Conservation (phyloP, 495 filamentous ascomycete genomes). For the Podospora sp. region DNA sequence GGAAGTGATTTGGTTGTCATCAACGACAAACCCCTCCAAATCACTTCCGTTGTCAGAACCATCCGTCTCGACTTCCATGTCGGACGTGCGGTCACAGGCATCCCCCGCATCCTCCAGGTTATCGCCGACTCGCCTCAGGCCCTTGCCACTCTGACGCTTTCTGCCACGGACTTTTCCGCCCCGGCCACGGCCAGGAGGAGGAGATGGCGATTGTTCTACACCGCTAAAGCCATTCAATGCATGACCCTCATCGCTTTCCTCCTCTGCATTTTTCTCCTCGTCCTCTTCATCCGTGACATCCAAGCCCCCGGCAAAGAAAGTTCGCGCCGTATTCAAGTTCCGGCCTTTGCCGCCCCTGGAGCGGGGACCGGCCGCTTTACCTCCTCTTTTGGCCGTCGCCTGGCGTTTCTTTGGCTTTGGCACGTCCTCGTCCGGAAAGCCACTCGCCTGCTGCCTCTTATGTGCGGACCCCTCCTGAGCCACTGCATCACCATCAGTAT, state of each 20-base stretch:
- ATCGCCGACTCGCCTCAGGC: conserved; percentile 30
- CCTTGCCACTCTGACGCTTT: conserved; percentile 18
- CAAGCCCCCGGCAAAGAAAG: neutral
- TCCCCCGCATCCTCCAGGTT: conserved; percentile 50
- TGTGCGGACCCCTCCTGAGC: neutral
- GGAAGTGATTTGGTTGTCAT: conserved; percentile 45
- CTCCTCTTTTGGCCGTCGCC: neutral
- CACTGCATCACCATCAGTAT: conserved; percentile 24
- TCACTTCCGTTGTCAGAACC: conserved; percentile 52
- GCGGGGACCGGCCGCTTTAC: conserved; percentile 10
- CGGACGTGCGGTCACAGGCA: conserved; percentile 51
- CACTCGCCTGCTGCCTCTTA: conserved; percentile 5
- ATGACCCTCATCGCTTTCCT: neutral
- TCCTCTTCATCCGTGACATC: conserved; percentile 14
- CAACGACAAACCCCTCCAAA: conserved; percentile 48
- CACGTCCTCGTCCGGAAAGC: neutral
- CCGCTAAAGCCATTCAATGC: too few species aligned
- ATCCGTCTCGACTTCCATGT: conserved; percentile 44
- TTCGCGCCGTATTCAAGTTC: conserved; percentile 16
- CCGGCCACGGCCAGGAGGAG: conserved; percentile 1
- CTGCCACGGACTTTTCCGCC: conserved; percentile 12
- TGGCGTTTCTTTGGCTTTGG: conserved; percentile 10
- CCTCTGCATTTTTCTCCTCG: conserved; percentile 22
- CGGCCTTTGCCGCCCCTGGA: conserved; percentile 18
- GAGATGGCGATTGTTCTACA: neutral